Conservation (phyloP, 805 yeast species). For the Metschnikowia lachancei region DNA sequence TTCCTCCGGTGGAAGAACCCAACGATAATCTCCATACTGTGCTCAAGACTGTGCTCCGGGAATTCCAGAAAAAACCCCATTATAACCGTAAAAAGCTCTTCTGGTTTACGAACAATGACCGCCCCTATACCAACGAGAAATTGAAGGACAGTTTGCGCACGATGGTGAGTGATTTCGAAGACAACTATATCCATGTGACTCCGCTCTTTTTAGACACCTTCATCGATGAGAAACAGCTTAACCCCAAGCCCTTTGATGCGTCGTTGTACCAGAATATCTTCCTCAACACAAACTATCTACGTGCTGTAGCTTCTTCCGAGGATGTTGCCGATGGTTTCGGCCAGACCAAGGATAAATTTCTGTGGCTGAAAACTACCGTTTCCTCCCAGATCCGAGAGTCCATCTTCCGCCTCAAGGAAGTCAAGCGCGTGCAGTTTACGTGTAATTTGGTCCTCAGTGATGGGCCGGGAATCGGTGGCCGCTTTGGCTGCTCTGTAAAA, state of each 20-base stretch:
- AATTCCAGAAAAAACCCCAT: slow-evolving; percentile 44
- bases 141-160: slow-evolving; percentile 51
- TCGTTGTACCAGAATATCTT: slow-evolving; percentile 55
- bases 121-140: slow-evolving; percentile 51
- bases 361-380: slow-evolving; percentile 14
- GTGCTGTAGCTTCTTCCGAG: neutral
- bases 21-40: slow-evolving; percentile 34
- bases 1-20: slow-evolving; percentile 17
- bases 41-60: slow-evolving; percentile 53
- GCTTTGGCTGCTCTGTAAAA: slow-evolving; percentile 58
- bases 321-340: slow-evolving; percentile 19
- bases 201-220: slow-evolving; percentile 54
- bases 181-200: slow-evolving; percentile 49
- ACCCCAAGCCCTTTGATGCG: slow-evolving; percentile 31
- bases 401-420: slow-evolving; percentile 57
- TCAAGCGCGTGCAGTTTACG: slow-evolving; percentile 60
- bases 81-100: slow-evolving; percentile 61
- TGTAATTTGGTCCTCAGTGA: slow-evolving; percentile 59
- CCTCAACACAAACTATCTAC: slow-evolving; percentile 46
- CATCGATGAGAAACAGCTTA: slow-evolving; percentile 8
- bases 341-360: neutral
- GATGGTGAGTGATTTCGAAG: slow-evolving; percentile 58
- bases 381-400: slow-evolving; percentile 40
- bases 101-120: slow-evolving; percentile 72
- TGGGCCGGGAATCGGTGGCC: slow-evolving; percentile 33